Percentiles rank a stretch among this genome's conserved stretches.
Evolutionary conservation across 2,329 filamentous ascomycete species (phyloP).

Genomic region (Aspergillus texensis): DNA sequence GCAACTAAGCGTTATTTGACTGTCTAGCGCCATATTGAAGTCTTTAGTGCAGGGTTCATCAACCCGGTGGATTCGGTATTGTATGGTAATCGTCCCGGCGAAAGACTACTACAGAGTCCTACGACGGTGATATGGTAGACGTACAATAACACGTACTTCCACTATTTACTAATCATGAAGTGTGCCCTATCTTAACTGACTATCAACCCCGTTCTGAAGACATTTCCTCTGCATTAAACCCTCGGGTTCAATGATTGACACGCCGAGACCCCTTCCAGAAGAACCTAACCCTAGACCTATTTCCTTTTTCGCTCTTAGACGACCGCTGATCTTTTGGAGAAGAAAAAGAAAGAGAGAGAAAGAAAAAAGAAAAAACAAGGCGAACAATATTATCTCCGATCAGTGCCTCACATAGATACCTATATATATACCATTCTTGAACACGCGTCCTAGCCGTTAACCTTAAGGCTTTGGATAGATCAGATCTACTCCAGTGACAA

Average conservation of each 20-base stretch:
- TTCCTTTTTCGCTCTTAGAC: not conserved
- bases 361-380: not conserved
- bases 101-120: not conserved
- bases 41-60: conserved; percentile 4
- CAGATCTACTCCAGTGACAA: not conserved
- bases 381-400: not conserved
- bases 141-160: not conserved
- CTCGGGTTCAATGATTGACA: not conserved
- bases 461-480: not conserved
- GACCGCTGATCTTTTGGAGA: not conserved
- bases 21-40: not conserved
- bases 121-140: not conserved
- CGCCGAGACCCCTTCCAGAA: not conserved
- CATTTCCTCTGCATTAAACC: not conserved
- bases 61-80: not conserved
- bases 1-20: conserved; percentile 5
- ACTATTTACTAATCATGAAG: not conserved
- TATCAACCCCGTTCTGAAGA: not conserved
- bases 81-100: not conserved
- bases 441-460: conserved; percentile 26
- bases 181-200: not conserved
- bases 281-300: not conserved
- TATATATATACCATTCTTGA: conserved; percentile 20
- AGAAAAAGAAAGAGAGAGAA: not conserved
- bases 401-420: not conserved